Percentiles rank a stretch among this genome's conserved stretches.
Evolutionary conservation across 257 asterid species (phyloP).

Genomic region (Fraxinus anomala): DNA sequence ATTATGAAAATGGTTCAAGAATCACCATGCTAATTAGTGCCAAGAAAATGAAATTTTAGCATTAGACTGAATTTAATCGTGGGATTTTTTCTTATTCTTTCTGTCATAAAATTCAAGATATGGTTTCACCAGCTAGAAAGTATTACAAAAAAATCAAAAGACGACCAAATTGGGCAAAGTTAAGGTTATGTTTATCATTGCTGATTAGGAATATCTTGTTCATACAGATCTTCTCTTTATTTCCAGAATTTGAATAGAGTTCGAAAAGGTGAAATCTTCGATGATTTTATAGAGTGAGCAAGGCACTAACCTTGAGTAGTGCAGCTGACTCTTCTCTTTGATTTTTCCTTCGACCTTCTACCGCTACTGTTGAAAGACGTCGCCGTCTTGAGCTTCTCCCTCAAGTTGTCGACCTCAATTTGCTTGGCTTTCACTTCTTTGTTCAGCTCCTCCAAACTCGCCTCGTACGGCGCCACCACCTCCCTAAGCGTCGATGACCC

Average conservation of each 20-base stretch:
- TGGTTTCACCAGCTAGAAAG: not conserved
- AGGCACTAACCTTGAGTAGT: conserved; percentile 56
- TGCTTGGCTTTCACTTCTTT: conserved; percentile 72
- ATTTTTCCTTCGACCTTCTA: conserved; percentile 66
- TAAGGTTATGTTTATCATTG: too few species aligned
- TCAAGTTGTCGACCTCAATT: conserved; percentile 59
- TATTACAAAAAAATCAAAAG: not conserved
- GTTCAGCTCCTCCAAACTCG: conserved; percentile 80
- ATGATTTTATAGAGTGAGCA: not conserved
- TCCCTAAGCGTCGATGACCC: conserved; percentile 82
- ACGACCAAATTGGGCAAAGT: not conserved
- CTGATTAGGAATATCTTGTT: too few species aligned
- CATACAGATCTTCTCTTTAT: too few species aligned
- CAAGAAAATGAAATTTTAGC: not conserved
- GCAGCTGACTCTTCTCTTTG: conserved; percentile 72
- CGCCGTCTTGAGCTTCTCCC: conserved; percentile 77
- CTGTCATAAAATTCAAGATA: not conserved
- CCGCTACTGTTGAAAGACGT: conserved; percentile 39
- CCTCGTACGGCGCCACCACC: conserved; percentile 98
- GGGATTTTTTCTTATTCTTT: too few species aligned
- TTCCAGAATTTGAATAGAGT: too few species aligned
- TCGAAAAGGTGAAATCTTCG: conserved; percentile 11
- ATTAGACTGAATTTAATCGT: not conserved
- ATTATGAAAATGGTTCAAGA: not conserved
- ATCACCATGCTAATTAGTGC: not conserved